Percentiles rank a stretch among this genome's conserved stretches.
phyloP scores from a whole-genome alignment of 805 yeast species.

The Phaffomyces thermotolerans region DNA sequence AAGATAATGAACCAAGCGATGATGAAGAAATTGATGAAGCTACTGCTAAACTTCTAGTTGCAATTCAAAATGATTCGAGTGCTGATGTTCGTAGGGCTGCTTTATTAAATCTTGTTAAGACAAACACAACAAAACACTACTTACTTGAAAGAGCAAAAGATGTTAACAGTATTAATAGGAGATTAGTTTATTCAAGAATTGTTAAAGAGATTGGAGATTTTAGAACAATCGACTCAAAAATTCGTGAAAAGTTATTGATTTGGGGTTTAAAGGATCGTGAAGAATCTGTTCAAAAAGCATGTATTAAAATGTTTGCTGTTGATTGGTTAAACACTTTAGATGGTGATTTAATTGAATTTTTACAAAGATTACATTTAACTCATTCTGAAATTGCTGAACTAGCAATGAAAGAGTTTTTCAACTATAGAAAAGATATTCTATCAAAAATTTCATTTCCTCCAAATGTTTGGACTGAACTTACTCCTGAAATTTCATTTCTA shows the following conservation, averaged over 20 bases:
- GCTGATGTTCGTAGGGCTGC: constrained; percentile 90
- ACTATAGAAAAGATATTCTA: constrained; percentile 54
- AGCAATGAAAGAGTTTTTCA: constrained; percentile 60
- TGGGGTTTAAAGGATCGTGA: constrained; percentile 93
- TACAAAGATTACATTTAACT: constrained; percentile 67
- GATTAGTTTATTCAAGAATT: constrained; percentile 61
- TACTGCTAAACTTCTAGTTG: constrained; percentile 37
- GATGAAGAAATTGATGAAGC: constrained; percentile 35
- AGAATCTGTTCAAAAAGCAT: constrained; percentile 60
- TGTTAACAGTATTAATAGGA: constrained; percentile 60
- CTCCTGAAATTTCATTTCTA: constrained; percentile 70
- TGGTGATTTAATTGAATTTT: constrained; percentile 62
- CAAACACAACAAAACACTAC: constrained; percentile 42
- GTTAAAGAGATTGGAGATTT: constrained; percentile 63
- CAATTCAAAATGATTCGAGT: constrained; percentile 69
- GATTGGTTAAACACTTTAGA: constrained; percentile 67
- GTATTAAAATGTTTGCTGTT: constrained; percentile 57
- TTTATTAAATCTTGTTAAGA: constrained; percentile 58
- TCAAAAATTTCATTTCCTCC: constrained; percentile 51
- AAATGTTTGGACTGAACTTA: constrained; percentile 61
- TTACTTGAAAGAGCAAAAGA: constrained; percentile 82
- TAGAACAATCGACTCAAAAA: constrained; percentile 41
- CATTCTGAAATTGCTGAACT: constrained; percentile 58
- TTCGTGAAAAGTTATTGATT: constrained; percentile 58
- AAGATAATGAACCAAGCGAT: constrained; percentile 34